Evolutionary conservation across 2,329 filamentous ascomycete genomes (phyloP), one percentile per base, ranked within the genome.

Genomic region (Colletotrichum euphorbiae): DNA sequence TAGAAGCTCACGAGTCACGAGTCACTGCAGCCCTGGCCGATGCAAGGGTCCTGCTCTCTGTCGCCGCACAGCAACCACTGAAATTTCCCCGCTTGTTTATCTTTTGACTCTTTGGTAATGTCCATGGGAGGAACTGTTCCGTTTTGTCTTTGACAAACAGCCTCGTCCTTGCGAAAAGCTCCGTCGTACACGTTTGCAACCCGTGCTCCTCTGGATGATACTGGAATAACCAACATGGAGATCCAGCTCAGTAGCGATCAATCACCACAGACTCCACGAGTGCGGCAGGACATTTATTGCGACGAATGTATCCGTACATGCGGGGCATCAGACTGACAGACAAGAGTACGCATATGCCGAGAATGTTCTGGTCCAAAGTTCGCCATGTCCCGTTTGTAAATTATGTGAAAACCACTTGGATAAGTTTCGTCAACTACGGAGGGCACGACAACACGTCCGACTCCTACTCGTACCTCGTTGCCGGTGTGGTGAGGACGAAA

Each of bases 401-500:
- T 15, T 40, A 21, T 33, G 12, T 17, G 6, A 42, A 19, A 28
- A 9, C 54, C 36, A 12, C 3, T 19, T 3, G 24, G 36, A 8
- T 4, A 6, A 52, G 8, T 42, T n/a, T 21, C 12, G 28, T 17
- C 6, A 9, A 12, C 15, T 38, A 59, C 17, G 19, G 7, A 42
- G 40, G 42, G 31, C 33, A 60, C 33, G 33, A 66, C 11, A 7
- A 15, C 42, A 51, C 48, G n/a, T 12, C 40, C 24, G 17, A 33
- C 8, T 21, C 36, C 55, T 69, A 69, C 21, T 15, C 36, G 36
- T 38, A 38, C 4, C 11, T 38, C 36, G 36, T 38, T 38, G 55
- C 40, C 36, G 66, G 62, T 12, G 65, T 62, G n/a, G 67, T 69
- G 62, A 89, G 73, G 3, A 91, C 85, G 72, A 86, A 91, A 40